Evolutionary conservation across 176 grass and related monocot genomes (phyloP).

Genomic region (Hyparrhenia diplandra): DNA sequence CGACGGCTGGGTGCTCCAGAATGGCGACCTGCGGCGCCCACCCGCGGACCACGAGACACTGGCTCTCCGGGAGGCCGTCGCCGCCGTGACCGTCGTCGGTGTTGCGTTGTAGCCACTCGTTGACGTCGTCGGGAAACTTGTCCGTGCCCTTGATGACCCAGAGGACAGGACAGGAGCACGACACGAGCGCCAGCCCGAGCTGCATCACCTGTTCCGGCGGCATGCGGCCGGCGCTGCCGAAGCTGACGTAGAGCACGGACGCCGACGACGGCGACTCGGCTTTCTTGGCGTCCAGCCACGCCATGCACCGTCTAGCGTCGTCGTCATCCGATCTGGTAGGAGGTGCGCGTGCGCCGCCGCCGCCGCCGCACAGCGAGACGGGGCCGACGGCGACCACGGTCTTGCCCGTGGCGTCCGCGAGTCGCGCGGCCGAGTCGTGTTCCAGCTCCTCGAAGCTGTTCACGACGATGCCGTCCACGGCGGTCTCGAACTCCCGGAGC

Average conservation of each 20-base stretch:
- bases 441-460: not conserved
- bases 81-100: slow-evolving; percentile 1
- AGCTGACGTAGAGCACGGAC: slow-evolving; percentile 61
- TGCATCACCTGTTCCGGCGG: slow-evolving; percentile 33
- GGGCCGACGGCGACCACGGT: not conserved
- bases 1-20: slow-evolving; percentile 48
- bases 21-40: slow-evolving; percentile 66
- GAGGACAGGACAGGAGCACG: slow-evolving; percentile 37
- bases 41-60: slow-evolving; percentile 37
- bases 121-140: slow-evolving; percentile 22
- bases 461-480: not conserved
- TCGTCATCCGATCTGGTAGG: not conserved
- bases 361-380: not conserved
- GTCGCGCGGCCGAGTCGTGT: not conserved
- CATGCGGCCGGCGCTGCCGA: slow-evolving; percentile 46
- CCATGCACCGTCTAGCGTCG: slow-evolving; percentile 25
- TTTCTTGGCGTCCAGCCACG: slow-evolving; percentile 51
- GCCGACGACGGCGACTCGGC: not conserved
- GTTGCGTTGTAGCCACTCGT: slow-evolving; percentile 28
- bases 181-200: slow-evolving; percentile 44
- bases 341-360: slow-evolving; percentile 4
- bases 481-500: not conserved
- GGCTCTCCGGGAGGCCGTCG: not conserved
- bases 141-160: slow-evolving; percentile 48
- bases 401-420: not conserved